These are phyloP conservation scores for Pythium aristosporum DNA, from an alignment of 352 stramenopile genomes.

Conservation along the genomic window DNA sequence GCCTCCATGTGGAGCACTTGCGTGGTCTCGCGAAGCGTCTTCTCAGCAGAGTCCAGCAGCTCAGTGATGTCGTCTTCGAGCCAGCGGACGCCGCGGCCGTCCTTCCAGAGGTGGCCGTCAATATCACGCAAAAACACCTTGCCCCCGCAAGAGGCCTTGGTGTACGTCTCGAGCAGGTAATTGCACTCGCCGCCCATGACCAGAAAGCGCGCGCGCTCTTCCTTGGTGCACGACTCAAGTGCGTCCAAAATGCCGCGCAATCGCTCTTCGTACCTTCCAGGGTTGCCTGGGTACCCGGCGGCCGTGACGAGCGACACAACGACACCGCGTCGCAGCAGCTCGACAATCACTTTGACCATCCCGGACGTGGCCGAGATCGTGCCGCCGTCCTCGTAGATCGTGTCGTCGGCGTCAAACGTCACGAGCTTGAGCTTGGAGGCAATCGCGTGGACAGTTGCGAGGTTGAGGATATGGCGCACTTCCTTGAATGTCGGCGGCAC, in stretches of 20 bases:
- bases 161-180: slow-evolving; percentile 88
- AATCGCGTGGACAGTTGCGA: slow-evolving; percentile 76
- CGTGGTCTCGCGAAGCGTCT: slow-evolving; percentile 71
- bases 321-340: slow-evolving; percentile 62
- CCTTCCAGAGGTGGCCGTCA: slow-evolving; percentile 68
- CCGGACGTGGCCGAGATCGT: slow-evolving; percentile 60
- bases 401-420: slow-evolving; percentile 86
- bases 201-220: slow-evolving; percentile 70
- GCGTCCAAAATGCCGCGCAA: slow-evolving; percentile 77
- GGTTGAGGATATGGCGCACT: slow-evolving; percentile 82
- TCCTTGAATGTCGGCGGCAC: slow-evolving; percentile 86
- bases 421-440: slow-evolving; percentile 75
- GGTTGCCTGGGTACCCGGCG: slow-evolving; percentile 72
- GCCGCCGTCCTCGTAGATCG: slow-evolving; percentile 84
- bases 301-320: slow-evolving; percentile 84
- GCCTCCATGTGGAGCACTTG: slow-evolving; percentile 83
- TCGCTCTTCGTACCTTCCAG: slow-evolving; percentile 67
- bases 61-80: slow-evolving; percentile 66
- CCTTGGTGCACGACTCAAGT: slow-evolving; percentile 43
- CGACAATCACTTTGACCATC: slow-evolving; percentile 75
- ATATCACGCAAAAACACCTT: slow-evolving; percentile 68
- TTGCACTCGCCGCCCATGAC: slow-evolving; percentile 98
- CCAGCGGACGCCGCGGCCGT: slow-evolving; percentile 87
- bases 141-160: slow-evolving; percentile 30
- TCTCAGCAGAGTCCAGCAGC: slow-evolving; percentile 85